Base-by-base conservation (phyloP, 768 basidiomycete genomes). In the Hortiboletus campestris region DNA sequence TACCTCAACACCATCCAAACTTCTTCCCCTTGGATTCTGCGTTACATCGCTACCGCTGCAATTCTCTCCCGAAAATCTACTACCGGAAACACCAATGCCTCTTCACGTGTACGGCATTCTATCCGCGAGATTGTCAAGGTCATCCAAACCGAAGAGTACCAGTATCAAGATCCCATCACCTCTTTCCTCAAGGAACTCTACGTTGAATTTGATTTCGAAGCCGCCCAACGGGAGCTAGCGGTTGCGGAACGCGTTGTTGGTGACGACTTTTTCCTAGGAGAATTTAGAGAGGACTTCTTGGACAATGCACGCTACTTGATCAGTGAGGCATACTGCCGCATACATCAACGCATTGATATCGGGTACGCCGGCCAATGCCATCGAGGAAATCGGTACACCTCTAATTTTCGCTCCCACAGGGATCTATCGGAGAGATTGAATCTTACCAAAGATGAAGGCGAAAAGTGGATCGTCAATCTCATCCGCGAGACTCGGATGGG, bases 1-100 rank as follows among this genome's bases (percentile, higher is more conserved):
- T 98, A 98, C 79, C 89, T 99, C 71, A 97, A 98, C 77, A 98
- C 97, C 13, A 95, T 98, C 71, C 97, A 98, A 72, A 97, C 95
- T 0, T 86, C 94, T 5, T 91, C 81, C 51, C 95, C 96, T 0
- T 97, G 95, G 89, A 82, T 98, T 64, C 79, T 98, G 51, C 88
- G 97, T 47, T 98, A 98, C 78, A 85, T 98, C 61, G 86, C 94
- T 19, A 86, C 90, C 22, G 94, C 97, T 6, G 93, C 94, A 38
- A 86, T 99, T 62, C 86, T 98, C 64, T 91, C 92, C 17, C 86
- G 93, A 63, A 91, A 94, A 68, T 78, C 89, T 0, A 75, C 85
- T 0, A 72, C 83, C 12, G 69, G 78, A 17, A 68, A 74, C 11
- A 71, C 76, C 28, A 74, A 75, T 6, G 60, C 84, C 25, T 85